Percentiles rank a stretch among this genome's conserved stretches.
These are phyloP conservation scores for Cercospora sesami DNA, from an alignment of 2,329 filamentous ascomycete species.

Conservation along the genomic window DNA sequence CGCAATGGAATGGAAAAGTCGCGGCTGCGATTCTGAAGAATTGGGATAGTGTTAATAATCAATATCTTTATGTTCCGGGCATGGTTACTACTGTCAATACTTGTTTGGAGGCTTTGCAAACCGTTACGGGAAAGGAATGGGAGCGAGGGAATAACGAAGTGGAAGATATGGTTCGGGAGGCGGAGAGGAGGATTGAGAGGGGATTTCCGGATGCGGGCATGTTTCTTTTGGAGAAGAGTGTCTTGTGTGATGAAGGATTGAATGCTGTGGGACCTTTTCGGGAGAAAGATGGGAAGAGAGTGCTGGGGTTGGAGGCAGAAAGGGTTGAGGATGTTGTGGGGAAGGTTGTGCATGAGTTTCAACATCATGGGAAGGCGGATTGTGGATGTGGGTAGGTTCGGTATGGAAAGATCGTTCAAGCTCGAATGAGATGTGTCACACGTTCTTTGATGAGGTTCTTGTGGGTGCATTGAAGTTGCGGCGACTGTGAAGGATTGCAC, in stretches of 20 bases:
- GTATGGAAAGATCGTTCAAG: background rate
- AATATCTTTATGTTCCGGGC: conserved; percentile 41
- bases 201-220: conserved; percentile 44
- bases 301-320: conserved; percentile 27
- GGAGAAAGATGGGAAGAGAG: conserved; percentile 24
- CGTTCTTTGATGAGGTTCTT: background rate
- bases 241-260: conserved; percentile 40
- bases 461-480: background rate
- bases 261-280: conserved; percentile 35
- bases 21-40: conserved; percentile 33
- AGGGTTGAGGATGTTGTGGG: conserved; percentile 22
- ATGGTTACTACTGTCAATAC: conserved; percentile 39
- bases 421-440: background rate
- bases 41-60: conserved; percentile 41
- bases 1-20: conserved; percentile 37
- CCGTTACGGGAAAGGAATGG: conserved; percentile 35
- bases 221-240: conserved; percentile 42
- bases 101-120: conserved; percentile 37
- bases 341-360: conserved; percentile 28
- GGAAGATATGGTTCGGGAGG: conserved; percentile 41
- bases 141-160: conserved; percentile 38
- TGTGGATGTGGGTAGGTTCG: conserved; percentile 38
- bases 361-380: conserved; percentile 32
- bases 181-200: conserved; percentile 38
- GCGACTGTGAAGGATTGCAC: background rate